phyloP scores from a whole-genome alignment of 2,329 filamentous ascomycete species.

The Fusarium pininemorale region DNA sequence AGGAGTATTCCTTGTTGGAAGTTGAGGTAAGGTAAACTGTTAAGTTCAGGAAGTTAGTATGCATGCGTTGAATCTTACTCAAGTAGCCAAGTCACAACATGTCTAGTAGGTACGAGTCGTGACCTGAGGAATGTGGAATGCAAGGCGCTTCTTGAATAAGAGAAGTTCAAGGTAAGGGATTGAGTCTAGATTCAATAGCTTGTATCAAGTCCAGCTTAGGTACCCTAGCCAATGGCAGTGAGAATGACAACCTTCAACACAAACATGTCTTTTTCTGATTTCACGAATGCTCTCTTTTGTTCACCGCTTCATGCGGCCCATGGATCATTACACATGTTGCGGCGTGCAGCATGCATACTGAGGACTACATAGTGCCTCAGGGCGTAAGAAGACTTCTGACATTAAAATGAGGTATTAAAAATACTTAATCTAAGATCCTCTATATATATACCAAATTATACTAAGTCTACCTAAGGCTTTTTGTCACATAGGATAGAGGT shows the following conservation, averaged over 20 bases:
- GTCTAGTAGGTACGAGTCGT: background rate
- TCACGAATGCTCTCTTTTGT: background rate
- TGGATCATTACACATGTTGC: background rate
- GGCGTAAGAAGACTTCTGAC: too few species aligned
- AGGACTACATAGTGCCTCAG: background rate
- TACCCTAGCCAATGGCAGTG: background rate
- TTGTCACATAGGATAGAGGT: too few species aligned
- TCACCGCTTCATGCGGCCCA: constrained; percentile 15
- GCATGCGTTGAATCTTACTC: background rate
- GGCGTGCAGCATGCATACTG: background rate
- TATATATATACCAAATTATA: too few species aligned
- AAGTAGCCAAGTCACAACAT: background rate
- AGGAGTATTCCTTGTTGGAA: background rate
- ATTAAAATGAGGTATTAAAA: too few species aligned
- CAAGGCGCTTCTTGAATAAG: constrained; percentile 4
- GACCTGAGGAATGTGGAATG: constrained; percentile 20
- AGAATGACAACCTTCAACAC: background rate
- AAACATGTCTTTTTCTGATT: background rate
- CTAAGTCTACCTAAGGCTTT: too few species aligned
- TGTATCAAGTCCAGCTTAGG: background rate
- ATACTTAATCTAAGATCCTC: too few species aligned
- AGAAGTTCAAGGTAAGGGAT: background rate
- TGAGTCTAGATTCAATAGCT: background rate
- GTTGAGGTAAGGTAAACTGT: background rate
- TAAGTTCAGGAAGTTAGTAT: background rate